Evolutionary conservation across 495 filamentous ascomycete species (phyloP).

Genomic region (Penicillium soppii): DNA sequence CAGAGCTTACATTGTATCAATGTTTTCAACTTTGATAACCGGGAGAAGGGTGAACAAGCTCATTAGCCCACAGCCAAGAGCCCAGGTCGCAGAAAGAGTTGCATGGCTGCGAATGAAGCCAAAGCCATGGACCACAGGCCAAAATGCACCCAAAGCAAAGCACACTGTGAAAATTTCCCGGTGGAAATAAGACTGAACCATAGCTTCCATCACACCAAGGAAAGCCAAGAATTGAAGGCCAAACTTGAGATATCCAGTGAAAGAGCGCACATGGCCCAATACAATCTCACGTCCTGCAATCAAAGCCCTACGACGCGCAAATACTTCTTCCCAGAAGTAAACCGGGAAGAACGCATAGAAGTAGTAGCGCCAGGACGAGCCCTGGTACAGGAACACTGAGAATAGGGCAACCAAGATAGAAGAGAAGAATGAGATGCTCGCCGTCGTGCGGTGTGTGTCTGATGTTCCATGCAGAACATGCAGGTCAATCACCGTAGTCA

Average conservation of each 20-base stretch:
- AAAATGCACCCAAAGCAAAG: slow-evolving; percentile 71
- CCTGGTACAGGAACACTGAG: slow-evolving; percentile 74
- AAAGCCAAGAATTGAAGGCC: slow-evolving; percentile 62
- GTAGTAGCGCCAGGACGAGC: slow-evolving; percentile 84
- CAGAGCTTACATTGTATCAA: slow-evolving; percentile 68
- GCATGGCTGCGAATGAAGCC: slow-evolving; percentile 66
- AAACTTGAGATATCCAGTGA: slow-evolving; percentile 51
- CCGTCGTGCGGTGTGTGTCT: slow-evolving; percentile 60
- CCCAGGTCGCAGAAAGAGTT: slow-evolving; percentile 69
- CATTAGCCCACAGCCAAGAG: slow-evolving; percentile 74
- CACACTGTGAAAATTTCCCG: slow-evolving; percentile 83
- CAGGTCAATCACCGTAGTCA: slow-evolving; percentile 87
- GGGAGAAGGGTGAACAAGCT: slow-evolving; percentile 88
- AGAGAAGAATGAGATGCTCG: slow-evolving; percentile 66
- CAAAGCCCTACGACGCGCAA: slow-evolving; percentile 71
- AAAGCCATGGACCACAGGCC: slow-evolving; percentile 74
- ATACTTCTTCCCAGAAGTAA: slow-evolving; percentile 96
- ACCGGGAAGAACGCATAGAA: slow-evolving; percentile 90
- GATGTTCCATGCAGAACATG: slow-evolving; percentile 79
- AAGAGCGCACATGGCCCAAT: slow-evolving; percentile 63
- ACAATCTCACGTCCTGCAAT: slow-evolving; percentile 64
- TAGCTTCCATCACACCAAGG: slow-evolving; percentile 71
- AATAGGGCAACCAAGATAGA: slow-evolving; percentile 74
- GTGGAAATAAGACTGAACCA: slow-evolving; percentile 88
- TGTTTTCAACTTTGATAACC: slow-evolving; percentile 78